Conservation (phyloP, 345 rosid genomes). For the Acer yangbiense region DNA sequence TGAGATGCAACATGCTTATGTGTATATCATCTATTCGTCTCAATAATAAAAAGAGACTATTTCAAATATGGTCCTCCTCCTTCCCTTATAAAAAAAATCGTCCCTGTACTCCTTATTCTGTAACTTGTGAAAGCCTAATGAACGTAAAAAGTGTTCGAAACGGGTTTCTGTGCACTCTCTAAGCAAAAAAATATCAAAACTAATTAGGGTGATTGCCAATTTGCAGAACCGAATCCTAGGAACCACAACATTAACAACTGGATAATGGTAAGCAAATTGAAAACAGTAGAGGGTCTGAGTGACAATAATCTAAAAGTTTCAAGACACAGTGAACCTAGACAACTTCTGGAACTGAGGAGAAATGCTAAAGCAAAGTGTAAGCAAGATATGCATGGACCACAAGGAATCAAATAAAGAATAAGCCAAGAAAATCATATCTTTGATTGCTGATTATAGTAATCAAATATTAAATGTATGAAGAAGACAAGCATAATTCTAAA, state of each 20-base stretch:
- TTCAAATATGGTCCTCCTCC: not conserved
- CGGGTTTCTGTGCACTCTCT: not conserved
- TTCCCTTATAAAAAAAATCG: not conserved
- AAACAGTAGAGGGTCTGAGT: not conserved
- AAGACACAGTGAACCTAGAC: slow-evolving; percentile 1
- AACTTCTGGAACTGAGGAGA: not conserved
- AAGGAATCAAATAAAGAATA: slow-evolving; percentile 2
- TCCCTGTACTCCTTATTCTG: not conserved
- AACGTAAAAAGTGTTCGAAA: too few species aligned
- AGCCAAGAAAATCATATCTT: not conserved
- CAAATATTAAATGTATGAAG: not conserved
- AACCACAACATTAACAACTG: not conserved
- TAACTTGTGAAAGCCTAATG: not conserved
- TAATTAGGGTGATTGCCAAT: too few species aligned
- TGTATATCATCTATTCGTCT: not conserved
- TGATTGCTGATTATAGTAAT: not conserved
- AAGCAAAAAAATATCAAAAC: not conserved
- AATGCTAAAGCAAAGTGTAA: too few species aligned
- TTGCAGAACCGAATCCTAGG: not conserved
- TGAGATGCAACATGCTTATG: not conserved
- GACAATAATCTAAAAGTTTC: not conserved
- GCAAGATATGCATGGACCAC: too few species aligned
- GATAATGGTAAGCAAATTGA: not conserved
- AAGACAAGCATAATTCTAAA: slow-evolving; percentile 12
- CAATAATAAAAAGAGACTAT: not conserved